Evolutionary conservation across 371 early-diverging fungal species (phyloP), one percentile per base, ranked within the genome.

Genomic region (Apophysomyces elegans): DNA sequence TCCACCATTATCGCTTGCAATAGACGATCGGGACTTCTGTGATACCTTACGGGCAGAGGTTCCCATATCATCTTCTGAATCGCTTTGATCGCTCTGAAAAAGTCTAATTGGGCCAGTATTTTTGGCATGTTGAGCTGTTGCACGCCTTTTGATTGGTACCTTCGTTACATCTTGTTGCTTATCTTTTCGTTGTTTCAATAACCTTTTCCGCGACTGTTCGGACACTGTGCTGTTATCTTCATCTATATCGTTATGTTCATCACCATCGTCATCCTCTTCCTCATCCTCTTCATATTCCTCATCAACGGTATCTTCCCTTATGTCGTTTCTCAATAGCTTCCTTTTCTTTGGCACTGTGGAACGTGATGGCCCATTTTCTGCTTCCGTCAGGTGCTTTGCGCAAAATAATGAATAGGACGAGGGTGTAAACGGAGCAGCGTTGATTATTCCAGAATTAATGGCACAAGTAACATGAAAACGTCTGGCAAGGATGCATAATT

Each of bases 381-480:
- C 41, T 56, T 37, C 37, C 9, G 32, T 50, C 4, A 50, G 63
- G 44, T 70, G 66, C n/a, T 61, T 60, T 45, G 45, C 61, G 26
- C 65, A 65, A 36, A 38, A 56, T 47, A 47, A 57, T 9, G 58
- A 56, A 54, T 59, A 66, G 21, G 59, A 44, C 14, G 18, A 59
- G 36, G 63, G 63, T 7, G 58, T 41, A 12, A 39, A 45, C 44
- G 64, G 41, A 18, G 59, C 45, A 26, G 60, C 56, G 4, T 41
- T 36, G 35, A 70, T 66, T 11, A 60, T 37, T 12, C 66, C 66
- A 16, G 63, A 39, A 44, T 70, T 63, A 59, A 70, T 66, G 26
- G 62, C 70, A 61, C 70, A 70, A 4, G 70, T 70, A 21, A 59
- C 63, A 56, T 70, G 70, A 56, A 64, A 62, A 8, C 41, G 47